These are phyloP conservation scores for Colletotrichum incanum DNA, from an alignment of 2,329 filamentous ascomycete genomes.

Conservation along the genomic window DNA sequence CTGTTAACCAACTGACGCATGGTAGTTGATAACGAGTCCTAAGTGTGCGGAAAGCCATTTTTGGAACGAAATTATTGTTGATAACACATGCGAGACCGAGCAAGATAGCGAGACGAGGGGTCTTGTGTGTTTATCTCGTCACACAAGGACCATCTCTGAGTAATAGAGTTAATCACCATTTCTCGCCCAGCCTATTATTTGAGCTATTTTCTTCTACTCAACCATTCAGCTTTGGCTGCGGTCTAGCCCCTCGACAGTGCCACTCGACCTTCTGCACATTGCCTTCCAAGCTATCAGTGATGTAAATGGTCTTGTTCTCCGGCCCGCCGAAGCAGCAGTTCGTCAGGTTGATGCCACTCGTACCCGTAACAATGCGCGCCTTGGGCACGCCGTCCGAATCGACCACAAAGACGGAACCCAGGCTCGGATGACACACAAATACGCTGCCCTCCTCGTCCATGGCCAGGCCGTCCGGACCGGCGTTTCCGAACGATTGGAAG, in stretches of 20 bases:
- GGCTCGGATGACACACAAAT: constrained; percentile 55
- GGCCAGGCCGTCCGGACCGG: constrained; percentile 56
- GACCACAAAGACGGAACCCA: constrained; percentile 56
- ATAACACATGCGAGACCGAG: background rate
- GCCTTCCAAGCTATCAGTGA: constrained; percentile 58
- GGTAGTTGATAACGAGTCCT: background rate
- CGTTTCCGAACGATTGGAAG: constrained; percentile 59
- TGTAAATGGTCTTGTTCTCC: constrained; percentile 56
- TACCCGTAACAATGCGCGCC: constrained; percentile 53
- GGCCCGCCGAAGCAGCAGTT: constrained; percentile 59
- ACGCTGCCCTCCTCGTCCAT: constrained; percentile 57
- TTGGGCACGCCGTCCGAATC: constrained; percentile 55
- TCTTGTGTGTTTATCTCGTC: background rate
- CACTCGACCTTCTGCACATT: constrained; percentile 53
- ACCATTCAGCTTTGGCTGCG: constrained; percentile 3
- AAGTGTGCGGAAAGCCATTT: background rate
- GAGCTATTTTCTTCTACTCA: too few species aligned
- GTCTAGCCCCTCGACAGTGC: constrained; percentile 50
- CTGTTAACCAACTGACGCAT: background rate
- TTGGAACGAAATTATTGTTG: background rate
- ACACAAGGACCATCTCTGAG: background rate
- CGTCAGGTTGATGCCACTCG: constrained; percentile 54
- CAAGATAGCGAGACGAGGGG: background rate
- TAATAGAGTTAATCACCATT: background rate
- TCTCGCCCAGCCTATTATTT: background rate